Evolutionary conservation across 108 stramenopile genomes (phyloP).

Genomic region (Nitzschia sp.): DNA sequence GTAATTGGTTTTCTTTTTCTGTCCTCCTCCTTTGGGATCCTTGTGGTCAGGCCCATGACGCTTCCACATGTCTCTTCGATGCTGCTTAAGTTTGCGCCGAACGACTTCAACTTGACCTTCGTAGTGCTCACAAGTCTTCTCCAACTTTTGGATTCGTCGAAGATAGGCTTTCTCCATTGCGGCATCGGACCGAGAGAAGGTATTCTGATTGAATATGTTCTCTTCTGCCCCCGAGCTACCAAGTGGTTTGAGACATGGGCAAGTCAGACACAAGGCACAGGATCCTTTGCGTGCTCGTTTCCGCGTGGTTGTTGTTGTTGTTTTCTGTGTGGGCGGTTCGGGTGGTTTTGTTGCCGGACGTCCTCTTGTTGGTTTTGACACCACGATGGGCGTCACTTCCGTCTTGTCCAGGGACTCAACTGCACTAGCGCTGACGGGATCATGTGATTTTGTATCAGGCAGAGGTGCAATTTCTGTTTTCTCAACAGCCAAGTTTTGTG

Average conservation of each 20-base stretch:
- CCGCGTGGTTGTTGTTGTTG: neutral
- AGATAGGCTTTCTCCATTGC: slow-evolving; percentile 48
- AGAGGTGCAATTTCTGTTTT: too few species aligned
- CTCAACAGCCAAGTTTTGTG: too few species aligned
- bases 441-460: too few species aligned
- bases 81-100: slow-evolving; percentile 43
- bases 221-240: slow-evolving; percentile 2
- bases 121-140: slow-evolving; percentile 34
- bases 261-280: slow-evolving; percentile 45
- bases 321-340: neutral
- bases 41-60: neutral
- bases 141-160: slow-evolving; percentile 47
- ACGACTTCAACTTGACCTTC: slow-evolving; percentile 35
- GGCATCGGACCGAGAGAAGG: slow-evolving; percentile 33
- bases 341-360: too few species aligned
- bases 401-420: too few species aligned
- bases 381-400: too few species aligned
- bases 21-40: neutral
- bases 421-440: too few species aligned
- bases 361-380: too few species aligned
- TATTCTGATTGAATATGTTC: neutral
- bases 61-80: slow-evolving; percentile 44
- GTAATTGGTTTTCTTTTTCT: neutral
- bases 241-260: slow-evolving; percentile 22
- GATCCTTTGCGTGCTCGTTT: slow-evolving; percentile 21